Evolutionary conservation across 805 yeast genomes (phyloP).

Genomic region (Yamadazyma tumulicola): DNA sequence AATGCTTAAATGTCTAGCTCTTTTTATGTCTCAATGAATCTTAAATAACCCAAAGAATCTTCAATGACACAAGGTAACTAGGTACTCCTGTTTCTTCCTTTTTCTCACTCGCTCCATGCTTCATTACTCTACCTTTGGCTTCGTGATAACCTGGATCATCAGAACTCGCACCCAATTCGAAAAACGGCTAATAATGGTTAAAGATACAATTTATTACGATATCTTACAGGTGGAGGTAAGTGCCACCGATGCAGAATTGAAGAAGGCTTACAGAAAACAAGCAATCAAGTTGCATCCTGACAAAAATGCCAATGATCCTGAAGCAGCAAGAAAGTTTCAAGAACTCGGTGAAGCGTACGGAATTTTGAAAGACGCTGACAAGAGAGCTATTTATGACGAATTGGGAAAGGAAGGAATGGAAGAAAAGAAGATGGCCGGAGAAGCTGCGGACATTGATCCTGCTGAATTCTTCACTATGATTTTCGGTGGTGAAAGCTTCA

Average conservation of each 20-base stretch:
- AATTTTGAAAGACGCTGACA: constrained; percentile 68
- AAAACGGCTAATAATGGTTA: too few relatives aligned
- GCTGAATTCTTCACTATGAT: constrained; percentile 77
- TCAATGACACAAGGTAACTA: too few relatives aligned
- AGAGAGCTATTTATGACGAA: constrained; percentile 75
- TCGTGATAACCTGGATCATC: too few relatives aligned
- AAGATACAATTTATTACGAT: constrained; percentile 86
- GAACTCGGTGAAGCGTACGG: constrained; percentile 65
- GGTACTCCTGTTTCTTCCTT: too few relatives aligned
- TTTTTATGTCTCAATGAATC: too few relatives aligned
- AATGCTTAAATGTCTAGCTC: too few relatives aligned
- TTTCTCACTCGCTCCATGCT: too few relatives aligned
- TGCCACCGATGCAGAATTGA: constrained; percentile 80
- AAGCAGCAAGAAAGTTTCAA: constrained; percentile 85
- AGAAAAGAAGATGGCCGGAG: constrained; percentile 59
- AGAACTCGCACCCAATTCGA: too few relatives aligned
- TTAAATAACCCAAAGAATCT: too few relatives aligned
- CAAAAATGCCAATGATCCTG: constrained; percentile 91
- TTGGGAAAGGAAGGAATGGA: constrained; percentile 63
- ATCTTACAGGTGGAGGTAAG: constrained; percentile 60
- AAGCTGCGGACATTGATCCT: constrained; percentile 73
- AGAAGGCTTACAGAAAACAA: constrained; percentile 87
- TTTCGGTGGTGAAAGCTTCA: constrained; percentile 79
- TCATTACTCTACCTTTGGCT: too few relatives aligned
- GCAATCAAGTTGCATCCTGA: constrained; percentile 94